A percentile compares a stretch with the other conserved stretches of the same genome.
phyloP scores from a whole-genome alignment of 169 alveolate genomes.

The Perkinsus chesapeaki region DNA sequence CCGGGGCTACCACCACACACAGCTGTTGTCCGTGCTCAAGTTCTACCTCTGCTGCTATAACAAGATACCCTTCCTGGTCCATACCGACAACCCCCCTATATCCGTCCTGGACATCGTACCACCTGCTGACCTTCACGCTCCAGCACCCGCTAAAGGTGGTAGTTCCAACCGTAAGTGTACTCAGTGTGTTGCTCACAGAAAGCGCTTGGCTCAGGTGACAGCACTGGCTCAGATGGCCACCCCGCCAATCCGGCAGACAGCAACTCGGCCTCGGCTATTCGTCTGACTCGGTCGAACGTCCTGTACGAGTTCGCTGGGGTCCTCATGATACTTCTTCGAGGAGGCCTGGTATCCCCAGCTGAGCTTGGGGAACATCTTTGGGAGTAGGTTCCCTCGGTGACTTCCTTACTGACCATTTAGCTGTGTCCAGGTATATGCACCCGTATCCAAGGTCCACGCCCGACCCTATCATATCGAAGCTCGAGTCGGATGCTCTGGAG shows the following conservation, averaged over 20 bases:
- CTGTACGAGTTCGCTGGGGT: background rate
- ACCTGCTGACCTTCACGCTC: background rate
- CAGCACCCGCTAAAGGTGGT: background rate
- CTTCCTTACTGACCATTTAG: background rate
- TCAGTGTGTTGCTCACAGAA: background rate
- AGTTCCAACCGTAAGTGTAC: background rate
- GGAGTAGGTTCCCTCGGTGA: background rate
- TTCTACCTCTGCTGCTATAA: background rate
- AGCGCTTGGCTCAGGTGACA: background rate
- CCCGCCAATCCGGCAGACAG: background rate
- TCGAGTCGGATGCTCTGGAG: background rate
- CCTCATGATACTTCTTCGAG: background rate
- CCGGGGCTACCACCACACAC: background rate
- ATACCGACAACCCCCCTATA: background rate
- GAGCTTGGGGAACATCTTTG: background rate
- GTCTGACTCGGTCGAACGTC: background rate
- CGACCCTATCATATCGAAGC: background rate
- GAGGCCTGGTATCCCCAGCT: background rate
- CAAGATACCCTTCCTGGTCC: background rate
- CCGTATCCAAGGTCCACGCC: background rate
- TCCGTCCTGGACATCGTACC: background rate
- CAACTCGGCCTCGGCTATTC: background rate
- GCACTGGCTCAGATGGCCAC: background rate
- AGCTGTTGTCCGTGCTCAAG: background rate
- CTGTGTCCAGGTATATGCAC: background rate